phyloP scores from a whole-genome alignment of 106 monocot species.

The Apostasia ramifera region DNA sequence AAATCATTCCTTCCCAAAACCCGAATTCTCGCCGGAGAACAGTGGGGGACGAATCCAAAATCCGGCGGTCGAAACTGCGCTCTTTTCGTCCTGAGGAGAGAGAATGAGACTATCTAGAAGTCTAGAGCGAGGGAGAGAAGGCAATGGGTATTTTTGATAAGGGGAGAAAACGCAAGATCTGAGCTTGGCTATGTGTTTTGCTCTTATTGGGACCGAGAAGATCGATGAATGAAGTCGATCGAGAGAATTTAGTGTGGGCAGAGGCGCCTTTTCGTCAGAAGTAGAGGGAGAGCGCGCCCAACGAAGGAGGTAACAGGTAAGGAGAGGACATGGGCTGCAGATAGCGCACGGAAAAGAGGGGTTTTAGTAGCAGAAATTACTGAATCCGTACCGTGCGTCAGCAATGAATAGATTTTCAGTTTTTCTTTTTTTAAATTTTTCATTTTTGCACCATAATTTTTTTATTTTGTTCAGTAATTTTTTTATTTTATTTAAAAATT shows the following conservation, averaged over 20 bases:
- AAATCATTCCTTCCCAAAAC: not conserved
- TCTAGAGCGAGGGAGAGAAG: not conserved
- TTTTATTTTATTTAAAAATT: too few species aligned
- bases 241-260: not conserved
- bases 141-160: too few species aligned
- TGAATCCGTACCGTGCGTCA: too few species aligned
- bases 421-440: too few species aligned
- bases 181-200: not conserved
- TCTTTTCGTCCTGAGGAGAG: not conserved
- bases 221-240: not conserved
- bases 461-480: too few species aligned
- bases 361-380: not conserved
- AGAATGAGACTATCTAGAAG: not conserved
- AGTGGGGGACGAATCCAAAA: too few species aligned
- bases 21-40: not conserved
- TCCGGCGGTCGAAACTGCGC: not conserved
- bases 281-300: not conserved
- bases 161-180: not conserved
- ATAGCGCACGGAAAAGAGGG: not conserved
- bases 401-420: too few species aligned
- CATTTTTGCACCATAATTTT: too few species aligned
- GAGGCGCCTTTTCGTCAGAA: not conserved
- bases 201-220: not conserved
- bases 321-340: not conserved
- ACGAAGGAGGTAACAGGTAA: not conserved